Conservation (phyloP, 768 basidiomycete genomes). For the Cubamyces lactineus region DNA sequence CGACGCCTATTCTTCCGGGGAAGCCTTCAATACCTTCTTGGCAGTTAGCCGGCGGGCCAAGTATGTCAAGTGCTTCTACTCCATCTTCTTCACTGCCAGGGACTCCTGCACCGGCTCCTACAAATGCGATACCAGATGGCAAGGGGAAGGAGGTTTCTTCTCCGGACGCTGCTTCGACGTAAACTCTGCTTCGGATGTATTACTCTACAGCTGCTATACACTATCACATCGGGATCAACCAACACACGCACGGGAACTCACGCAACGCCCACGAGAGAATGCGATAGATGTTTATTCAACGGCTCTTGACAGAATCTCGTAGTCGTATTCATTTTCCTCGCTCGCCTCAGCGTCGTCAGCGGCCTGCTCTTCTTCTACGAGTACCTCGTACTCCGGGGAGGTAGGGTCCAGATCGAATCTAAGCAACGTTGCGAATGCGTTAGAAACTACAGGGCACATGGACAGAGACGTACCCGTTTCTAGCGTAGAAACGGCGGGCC, state of each 20-base stretch:
- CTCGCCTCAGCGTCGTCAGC: neutral
- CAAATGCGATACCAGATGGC: constrained; percentile 39
- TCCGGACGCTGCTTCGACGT: constrained; percentile 10
- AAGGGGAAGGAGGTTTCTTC: constrained; percentile 63
- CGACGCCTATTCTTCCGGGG: constrained; percentile 53
- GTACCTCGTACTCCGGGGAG: constrained; percentile 48
- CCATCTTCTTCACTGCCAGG: constrained; percentile 24
- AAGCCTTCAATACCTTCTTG: constrained; percentile 86
- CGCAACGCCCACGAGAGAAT: neutral
- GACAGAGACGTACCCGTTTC: constrained; percentile 49
- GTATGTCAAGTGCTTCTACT: constrained; percentile 14
- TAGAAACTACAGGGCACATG: neutral
- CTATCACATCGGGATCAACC: neutral
- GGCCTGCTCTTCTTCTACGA: neutral
- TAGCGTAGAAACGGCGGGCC: constrained; percentile 56
- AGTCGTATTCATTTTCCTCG: constrained; percentile 37
- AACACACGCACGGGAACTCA: no score
- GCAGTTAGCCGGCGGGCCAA: constrained; percentile 64
- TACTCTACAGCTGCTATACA: neutral
- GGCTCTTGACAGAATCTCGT: constrained; percentile 42
- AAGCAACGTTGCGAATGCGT: neutral
- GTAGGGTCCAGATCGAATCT: constrained; percentile 59
- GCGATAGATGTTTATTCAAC: constrained; percentile 4
- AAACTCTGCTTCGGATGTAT: neutral
- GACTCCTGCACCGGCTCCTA: constrained; percentile 15